Evolutionary conservation across 345 rosid species (phyloP).

Genomic region (Clausena lansium): DNA sequence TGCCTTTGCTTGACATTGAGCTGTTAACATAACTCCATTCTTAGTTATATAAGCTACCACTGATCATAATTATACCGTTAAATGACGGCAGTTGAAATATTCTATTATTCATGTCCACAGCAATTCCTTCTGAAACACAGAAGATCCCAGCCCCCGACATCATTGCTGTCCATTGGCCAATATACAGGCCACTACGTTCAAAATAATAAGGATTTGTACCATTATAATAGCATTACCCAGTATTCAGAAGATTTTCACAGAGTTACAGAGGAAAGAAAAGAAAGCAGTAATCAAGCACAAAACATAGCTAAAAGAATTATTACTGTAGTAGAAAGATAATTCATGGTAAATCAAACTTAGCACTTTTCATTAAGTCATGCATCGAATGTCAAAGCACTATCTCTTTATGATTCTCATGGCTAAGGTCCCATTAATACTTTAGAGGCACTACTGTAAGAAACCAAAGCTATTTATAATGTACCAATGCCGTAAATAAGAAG

Average conservation of each 20-base stretch:
- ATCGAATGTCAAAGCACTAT: not conserved
- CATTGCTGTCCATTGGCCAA: slow-evolving; percentile 86
- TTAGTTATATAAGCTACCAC: slow-evolving; percentile 9
- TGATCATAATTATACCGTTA: slow-evolving; percentile 46
- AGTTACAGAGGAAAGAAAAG: not conserved
- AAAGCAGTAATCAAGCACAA: not conserved
- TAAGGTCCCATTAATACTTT: not conserved
- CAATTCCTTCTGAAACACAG: slow-evolving; percentile 76
- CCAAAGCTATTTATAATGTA: not conserved
- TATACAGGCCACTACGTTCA: slow-evolving; percentile 78
- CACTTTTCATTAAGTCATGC: not conserved
- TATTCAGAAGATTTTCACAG: slow-evolving; percentile 15
- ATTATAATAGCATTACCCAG: slow-evolving; percentile 16
- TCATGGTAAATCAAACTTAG: not conserved
- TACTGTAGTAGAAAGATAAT: not conserved
- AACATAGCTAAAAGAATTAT: not conserved
- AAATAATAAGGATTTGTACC: slow-evolving; percentile 69
- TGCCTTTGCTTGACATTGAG: not conserved
- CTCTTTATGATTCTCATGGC: not conserved
- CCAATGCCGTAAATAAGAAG: not conserved
- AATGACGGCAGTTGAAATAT: slow-evolving; percentile 82
- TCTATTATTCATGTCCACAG: slow-evolving; percentile 75
- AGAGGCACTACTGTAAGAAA: not conserved
- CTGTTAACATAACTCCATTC: not conserved
- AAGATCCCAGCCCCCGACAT: slow-evolving; percentile 95